Evolutionary conservation across 2,329 filamentous ascomycete genomes (phyloP).

Genomic region (Venturia effusa): DNA sequence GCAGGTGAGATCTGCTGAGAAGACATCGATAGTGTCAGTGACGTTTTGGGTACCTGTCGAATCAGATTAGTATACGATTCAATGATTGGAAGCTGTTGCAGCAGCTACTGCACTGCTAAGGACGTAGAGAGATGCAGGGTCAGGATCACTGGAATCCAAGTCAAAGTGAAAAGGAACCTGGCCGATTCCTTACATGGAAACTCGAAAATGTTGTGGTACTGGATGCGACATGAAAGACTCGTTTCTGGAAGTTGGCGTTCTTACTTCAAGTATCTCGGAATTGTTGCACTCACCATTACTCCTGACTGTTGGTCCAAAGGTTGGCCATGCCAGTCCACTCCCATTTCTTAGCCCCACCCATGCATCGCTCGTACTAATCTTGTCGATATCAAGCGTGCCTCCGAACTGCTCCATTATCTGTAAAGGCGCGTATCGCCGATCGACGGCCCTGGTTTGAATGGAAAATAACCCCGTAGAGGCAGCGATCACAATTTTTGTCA

Average conservation of each 20-base stretch:
- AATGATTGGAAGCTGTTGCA: too few relatives aligned
- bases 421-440: not conserved
- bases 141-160: too few relatives aligned
- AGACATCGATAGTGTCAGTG: not conserved
- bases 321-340: not conserved
- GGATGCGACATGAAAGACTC: too few relatives aligned
- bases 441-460: not conserved
- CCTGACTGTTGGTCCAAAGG: not conserved
- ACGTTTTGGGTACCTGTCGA: not conserved
- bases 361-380: not conserved
- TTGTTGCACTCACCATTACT: not conserved
- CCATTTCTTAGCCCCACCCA: not conserved
- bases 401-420: not conserved
- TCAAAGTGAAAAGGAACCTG: too few relatives aligned
- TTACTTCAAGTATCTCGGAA: too few relatives aligned
- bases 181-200: too few relatives aligned
- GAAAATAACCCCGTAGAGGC: constrained; percentile 9
- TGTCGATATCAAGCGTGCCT: not conserved
- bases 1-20: not conserved
- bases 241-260: too few relatives aligned
- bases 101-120: too few relatives aligned
- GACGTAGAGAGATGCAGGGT: too few relatives aligned
- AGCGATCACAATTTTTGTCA: constrained; percentile 8
- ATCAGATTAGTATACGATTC: too few relatives aligned
- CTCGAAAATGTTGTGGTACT: too few relatives aligned